Conservation (phyloP, 2,329 filamentous ascomycete species). For the Trichoderma koningiopsis region DNA sequence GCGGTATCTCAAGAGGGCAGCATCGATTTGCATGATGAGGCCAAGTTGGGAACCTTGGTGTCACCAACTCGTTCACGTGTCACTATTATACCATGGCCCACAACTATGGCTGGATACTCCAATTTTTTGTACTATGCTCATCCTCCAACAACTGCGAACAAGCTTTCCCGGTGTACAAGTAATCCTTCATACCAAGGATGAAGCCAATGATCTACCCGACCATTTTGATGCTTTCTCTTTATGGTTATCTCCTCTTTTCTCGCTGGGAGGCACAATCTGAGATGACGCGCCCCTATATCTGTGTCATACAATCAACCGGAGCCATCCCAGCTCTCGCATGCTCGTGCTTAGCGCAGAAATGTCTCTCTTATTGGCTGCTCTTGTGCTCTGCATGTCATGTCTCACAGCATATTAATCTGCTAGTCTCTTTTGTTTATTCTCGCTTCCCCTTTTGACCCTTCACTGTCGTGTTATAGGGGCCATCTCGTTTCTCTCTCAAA, state of each 20-base stretch:
- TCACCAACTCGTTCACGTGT: not conserved
- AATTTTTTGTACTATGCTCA: not conserved
- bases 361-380: not conserved
- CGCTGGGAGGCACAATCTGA: conserved; percentile 27
- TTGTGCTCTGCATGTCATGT: not conserved
- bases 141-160: not conserved
- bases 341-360: not conserved
- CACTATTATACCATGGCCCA: not conserved
- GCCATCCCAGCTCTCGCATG: conserved; percentile 5
- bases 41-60: not conserved
- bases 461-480: not conserved
- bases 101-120: not conserved
- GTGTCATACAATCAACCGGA: conserved; percentile 6
- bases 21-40: not conserved
- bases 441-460: not conserved
- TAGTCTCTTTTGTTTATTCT: not conserved
- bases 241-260: conserved; percentile 30
- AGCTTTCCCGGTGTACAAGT: not conserved
- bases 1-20: not conserved
- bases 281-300: not conserved
- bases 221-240: not conserved
- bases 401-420: not conserved
- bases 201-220: conserved; percentile 2
- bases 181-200: not conserved
- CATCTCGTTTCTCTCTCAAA: not conserved